phyloP scores from a whole-genome alignment of 2,329 filamentous ascomycete species.

The Graphilbum fragrans region DNA sequence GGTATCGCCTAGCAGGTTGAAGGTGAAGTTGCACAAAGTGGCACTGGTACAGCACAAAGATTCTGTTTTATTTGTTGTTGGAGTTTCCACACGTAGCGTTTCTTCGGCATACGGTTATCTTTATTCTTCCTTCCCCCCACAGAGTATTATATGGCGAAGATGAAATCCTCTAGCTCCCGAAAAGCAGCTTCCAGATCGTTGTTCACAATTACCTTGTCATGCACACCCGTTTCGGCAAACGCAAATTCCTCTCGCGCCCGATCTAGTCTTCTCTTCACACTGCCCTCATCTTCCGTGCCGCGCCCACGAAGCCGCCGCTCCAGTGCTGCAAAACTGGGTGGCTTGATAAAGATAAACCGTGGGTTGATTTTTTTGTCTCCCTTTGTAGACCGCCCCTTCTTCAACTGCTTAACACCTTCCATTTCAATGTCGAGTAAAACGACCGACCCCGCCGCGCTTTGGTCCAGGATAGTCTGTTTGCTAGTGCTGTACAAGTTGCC shows the following conservation, averaged over 20 bases:
- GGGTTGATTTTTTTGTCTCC: conserved; percentile 36
- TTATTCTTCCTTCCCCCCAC: too few relatives aligned
- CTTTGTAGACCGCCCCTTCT: conserved; percentile 57
- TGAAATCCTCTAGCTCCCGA: conserved; percentile 35
- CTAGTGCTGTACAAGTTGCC: conserved; percentile 79
- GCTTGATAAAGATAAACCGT: conserved; percentile 73
- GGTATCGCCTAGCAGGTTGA: too few relatives aligned
- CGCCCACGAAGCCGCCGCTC: conserved; percentile 62
- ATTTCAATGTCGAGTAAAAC: conserved; percentile 93
- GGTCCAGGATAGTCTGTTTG: conserved; percentile 38
- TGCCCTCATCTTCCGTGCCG: conserved; percentile 64
- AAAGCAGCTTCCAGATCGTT: conserved; percentile 33
- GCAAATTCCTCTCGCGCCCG: conserved; percentile 66
- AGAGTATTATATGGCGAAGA: too few relatives aligned
- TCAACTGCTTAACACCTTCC: conserved; percentile 67
- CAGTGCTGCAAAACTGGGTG: conserved; percentile 61
- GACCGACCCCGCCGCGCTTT: conserved; percentile 55
- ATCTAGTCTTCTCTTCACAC: conserved; percentile 51
- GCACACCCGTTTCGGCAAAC: conserved; percentile 53
- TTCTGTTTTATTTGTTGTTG: too few relatives aligned
- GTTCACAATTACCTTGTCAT: conserved; percentile 21
- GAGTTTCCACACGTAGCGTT: too few relatives aligned
- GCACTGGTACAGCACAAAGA: too few relatives aligned
- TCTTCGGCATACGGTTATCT: too few relatives aligned
- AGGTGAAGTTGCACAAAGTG: too few relatives aligned